Percentiles rank a stretch among this genome's conserved stretches.
Conservation (phyloP, 768 basidiomycete species). For the Termitomyces sp. region DNA sequence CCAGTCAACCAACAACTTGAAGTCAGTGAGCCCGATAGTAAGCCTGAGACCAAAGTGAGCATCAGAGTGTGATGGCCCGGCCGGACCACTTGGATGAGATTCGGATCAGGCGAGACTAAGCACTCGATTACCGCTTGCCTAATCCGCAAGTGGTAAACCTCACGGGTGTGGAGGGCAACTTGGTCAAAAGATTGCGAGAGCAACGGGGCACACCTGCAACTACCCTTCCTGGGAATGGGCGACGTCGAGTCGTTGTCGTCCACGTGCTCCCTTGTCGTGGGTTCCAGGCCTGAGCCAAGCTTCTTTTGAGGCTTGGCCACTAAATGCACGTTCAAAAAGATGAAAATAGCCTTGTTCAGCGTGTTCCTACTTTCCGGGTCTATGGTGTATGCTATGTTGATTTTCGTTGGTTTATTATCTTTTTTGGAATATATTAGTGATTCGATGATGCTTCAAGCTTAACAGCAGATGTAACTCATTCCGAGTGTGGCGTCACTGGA, state of each 20-base stretch:
- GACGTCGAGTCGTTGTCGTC: conserved; percentile 7
- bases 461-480: too few species aligned
- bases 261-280: conserved; percentile 25
- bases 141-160: background rate
- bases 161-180: background rate
- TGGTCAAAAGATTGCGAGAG: background rate
- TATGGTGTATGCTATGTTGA: background rate
- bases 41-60: too few species aligned
- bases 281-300: conserved; percentile 21
- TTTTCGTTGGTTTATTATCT: too few species aligned
- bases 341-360: background rate
- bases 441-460: too few species aligned
- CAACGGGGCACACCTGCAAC: background rate
- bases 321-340: conserved; percentile 19
- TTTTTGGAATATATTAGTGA: too few species aligned
- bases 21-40: too few species aligned
- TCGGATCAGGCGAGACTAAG: background rate
- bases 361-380: background rate
- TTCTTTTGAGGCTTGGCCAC: conserved; percentile 11
- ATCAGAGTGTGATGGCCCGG: too few species aligned
- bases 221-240: conserved; percentile 1
- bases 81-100: too few species aligned
- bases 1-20: too few species aligned
- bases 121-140: background rate
- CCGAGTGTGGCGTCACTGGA: too few species aligned